phyloP scores from a whole-genome alignment of 2,329 filamentous ascomycete species.

The Phaeophleospora eucalypticola region DNA sequence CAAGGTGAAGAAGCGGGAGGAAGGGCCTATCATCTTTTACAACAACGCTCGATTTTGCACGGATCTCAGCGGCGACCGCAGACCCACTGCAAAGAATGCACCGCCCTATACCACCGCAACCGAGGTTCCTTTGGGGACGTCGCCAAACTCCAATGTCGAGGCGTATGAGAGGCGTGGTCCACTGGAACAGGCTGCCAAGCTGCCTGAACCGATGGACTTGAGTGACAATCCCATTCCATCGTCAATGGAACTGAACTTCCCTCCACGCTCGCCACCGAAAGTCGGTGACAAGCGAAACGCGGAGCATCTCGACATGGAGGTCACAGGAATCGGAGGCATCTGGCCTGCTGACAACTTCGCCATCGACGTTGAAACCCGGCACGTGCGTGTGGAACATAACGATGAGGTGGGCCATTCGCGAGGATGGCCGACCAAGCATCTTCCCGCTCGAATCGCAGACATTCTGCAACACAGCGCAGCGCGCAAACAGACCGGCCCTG shows the following conservation, averaged over 20 bases:
- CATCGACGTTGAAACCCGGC: slow-evolving; percentile 46
- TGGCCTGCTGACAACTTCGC: slow-evolving; percentile 55
- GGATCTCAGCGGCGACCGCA: slow-evolving; percentile 66
- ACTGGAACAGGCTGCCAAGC: slow-evolving; percentile 21
- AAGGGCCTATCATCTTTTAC: slow-evolving; percentile 80
- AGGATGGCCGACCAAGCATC: slow-evolving; percentile 21
- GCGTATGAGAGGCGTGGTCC: slow-evolving; percentile 32
- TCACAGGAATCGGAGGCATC: slow-evolving; percentile 56
- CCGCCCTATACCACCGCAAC: slow-evolving; percentile 22
- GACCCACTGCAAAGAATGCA: slow-evolving; percentile 11
- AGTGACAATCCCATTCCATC: slow-evolving; percentile 35
- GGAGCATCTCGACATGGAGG: slow-evolving; percentile 40
- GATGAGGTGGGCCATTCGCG: slow-evolving; percentile 6
- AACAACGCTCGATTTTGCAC: slow-evolving; percentile 75
- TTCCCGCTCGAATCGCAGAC: slow-evolving; percentile 31
- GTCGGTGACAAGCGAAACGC: slow-evolving; percentile 6
- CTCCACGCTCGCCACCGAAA: slow-evolving; percentile 28
- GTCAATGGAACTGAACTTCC: slow-evolving; percentile 36
- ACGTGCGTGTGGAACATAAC: slow-evolving; percentile 20
- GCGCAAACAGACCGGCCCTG: slow-evolving; percentile 7
- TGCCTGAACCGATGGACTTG: slow-evolving; percentile 35
- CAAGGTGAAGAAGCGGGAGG: slow-evolving; percentile 51
- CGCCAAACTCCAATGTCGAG: background rate
- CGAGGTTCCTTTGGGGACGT: slow-evolving; percentile 18
- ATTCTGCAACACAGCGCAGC: slow-evolving; percentile 25